phyloP scores from a whole-genome alignment of 148 eudicot genomes.

The Pouteria glomerata region DNA sequence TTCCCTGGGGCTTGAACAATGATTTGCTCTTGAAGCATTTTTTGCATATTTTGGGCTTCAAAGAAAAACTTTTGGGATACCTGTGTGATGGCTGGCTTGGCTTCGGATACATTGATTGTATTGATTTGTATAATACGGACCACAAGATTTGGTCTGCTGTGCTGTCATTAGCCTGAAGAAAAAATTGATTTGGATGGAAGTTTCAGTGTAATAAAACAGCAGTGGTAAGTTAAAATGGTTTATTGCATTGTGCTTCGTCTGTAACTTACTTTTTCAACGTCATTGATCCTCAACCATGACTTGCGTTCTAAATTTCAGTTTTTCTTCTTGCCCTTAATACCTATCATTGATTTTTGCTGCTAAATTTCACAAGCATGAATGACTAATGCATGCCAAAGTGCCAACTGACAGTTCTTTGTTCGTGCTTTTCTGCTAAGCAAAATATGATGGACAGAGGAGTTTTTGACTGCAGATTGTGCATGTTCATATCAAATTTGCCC shows the following conservation, averaged over 20 bases:
- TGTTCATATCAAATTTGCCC: too few species aligned
- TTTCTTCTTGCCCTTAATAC: too few species aligned
- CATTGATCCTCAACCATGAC: background rate
- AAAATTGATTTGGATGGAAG: background rate
- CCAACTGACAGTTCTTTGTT: too few species aligned
- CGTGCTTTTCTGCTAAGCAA: too few species aligned
- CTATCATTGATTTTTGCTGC: too few species aligned
- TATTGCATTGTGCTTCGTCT: background rate
- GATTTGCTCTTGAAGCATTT: background rate
- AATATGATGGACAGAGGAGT: too few species aligned
- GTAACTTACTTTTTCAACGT: background rate
- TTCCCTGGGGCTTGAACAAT: background rate
- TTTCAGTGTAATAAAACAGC: background rate
- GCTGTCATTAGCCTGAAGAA: background rate
- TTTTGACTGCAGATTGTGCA: too few species aligned
- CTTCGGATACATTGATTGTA: too few species aligned
- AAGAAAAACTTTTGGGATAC: background rate
- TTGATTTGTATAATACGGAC: constrained; percentile 4
- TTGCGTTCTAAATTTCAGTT: too few species aligned
- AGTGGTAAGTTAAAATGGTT: background rate
- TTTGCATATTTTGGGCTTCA: background rate
- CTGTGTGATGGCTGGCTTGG: constrained; percentile 1
- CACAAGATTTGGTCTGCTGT: background rate
- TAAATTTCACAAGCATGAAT: background rate
- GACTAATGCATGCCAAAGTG: background rate